Evolutionary conservation across 2,329 filamentous ascomycete genomes (phyloP), one percentile per base, ranked within the genome.

Genomic region (Capronia americana): DNA sequence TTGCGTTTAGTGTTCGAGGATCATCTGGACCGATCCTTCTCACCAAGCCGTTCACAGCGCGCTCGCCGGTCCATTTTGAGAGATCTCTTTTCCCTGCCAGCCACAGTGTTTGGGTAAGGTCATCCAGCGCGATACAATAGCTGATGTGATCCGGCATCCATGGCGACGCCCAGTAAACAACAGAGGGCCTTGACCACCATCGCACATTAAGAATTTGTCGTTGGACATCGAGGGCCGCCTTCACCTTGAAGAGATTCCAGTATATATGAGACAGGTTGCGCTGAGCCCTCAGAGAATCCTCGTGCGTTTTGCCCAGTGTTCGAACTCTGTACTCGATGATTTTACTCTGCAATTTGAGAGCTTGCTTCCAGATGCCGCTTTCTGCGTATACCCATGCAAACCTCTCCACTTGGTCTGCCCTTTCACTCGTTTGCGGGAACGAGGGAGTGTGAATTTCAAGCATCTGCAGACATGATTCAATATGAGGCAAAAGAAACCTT

Each of bases 311-410:
- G 5, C 62, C 62, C 3, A 64, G 57, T 32, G 32, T 51, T 26
- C 50, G 56, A 12, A n/a, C 30, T 55, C 63, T 59, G 53, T 65
- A 61, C 24, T 61, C 65, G 38, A 70, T 64, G 28, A 71, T 62
- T 28, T 59, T 57, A 2, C 67, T 59, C 26, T 71, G 69, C 11
- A 64, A 50, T 17, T 62, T 61, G 3, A 60, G 26, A 17, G 70
- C 67, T 54, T 67, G 38, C 41, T 44, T 53, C 48, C 73, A 75
- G n/a, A 46, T 46, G 20, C 73, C 73, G 38, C 61, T 61, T 53
- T 67, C 61, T 44, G 66, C 71, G 54, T 70, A 74, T 24, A 74
- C 44, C 24, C 60, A 67, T 23, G 72, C 70, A 63, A 71, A 71
- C 53, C 70, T 73, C 23, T 69, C 73, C 48, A 71, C 62, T 51